phyloP scores from a whole-genome alignment of 2,329 filamentous ascomycete species.

The Alternaria viburni region DNA sequence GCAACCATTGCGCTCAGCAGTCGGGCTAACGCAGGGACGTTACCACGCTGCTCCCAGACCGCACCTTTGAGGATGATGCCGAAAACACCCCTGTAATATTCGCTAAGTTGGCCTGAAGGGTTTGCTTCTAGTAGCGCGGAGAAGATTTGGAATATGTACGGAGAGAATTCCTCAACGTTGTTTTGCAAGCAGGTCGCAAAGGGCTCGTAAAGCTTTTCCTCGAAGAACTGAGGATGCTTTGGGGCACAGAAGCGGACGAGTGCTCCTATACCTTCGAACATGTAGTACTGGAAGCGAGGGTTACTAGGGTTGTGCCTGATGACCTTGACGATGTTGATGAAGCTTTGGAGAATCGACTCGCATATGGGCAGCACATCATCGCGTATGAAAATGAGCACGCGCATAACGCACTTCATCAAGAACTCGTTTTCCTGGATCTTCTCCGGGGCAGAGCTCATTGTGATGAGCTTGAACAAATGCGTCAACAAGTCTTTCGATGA shows the following conservation, averaged over 20 bases:
- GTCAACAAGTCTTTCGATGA: constrained; percentile 85
- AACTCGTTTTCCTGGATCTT: constrained; percentile 99
- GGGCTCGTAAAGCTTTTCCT: constrained; percentile 80
- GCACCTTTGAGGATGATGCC: constrained; percentile 78
- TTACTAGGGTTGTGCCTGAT: constrained; percentile 97
- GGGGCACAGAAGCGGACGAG: constrained; percentile 78
- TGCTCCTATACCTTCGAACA: constrained; percentile 93
- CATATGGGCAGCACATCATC: constrained; percentile 77
- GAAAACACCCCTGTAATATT: constrained; percentile 81
- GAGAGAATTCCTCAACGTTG: constrained; percentile 91
- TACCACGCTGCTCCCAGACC: constrained; percentile 91
- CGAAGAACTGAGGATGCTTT: constrained; percentile 73
- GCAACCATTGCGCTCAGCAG: constrained; percentile 84
- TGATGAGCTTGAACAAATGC: constrained; percentile 89
- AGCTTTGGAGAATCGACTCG: constrained; percentile 79
- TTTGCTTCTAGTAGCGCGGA: constrained; percentile 89
- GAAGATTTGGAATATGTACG: constrained; percentile 95
- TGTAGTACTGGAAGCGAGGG: constrained; percentile 97
- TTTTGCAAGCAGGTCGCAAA: constrained; percentile 81
- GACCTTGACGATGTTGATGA: constrained; percentile 87
- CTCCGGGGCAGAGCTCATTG: constrained; percentile 80
- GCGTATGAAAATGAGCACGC: constrained; percentile 91
- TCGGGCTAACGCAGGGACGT: constrained; percentile 87
- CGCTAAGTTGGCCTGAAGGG: constrained; percentile 76
- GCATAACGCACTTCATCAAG: constrained; percentile 97